A percentile compares a stretch with the other conserved stretches of the same genome.
phyloP scores from a whole-genome alignment of 257 asterid species.

The Salvia miltiorrhiza region DNA sequence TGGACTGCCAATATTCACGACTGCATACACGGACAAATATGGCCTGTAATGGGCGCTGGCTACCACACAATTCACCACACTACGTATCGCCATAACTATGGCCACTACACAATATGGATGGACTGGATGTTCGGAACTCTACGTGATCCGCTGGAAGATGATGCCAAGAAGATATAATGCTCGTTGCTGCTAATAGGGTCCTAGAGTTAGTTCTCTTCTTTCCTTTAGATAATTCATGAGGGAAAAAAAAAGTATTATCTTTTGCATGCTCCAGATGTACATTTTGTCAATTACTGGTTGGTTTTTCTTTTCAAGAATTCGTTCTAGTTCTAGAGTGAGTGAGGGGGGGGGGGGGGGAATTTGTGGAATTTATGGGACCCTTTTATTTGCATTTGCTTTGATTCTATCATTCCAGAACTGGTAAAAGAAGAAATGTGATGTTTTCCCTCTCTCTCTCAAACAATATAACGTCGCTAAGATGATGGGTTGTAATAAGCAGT shows the following conservation, averaged over 20 bases:
- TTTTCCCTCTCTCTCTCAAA: not conserved
- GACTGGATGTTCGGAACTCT: constrained; percentile 99
- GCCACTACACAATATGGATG: constrained; percentile 96
- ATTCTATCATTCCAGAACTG: not conserved
- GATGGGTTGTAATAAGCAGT: not conserved
- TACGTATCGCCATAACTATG: constrained; percentile 90
- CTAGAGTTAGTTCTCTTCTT: not conserved
- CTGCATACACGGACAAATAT: constrained; percentile 78
- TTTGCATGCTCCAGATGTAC: constrained; percentile 19
- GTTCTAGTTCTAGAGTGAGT: too few relatives aligned
- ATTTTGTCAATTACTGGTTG: constrained; percentile 7
- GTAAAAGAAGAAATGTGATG: not conserved
- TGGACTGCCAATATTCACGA: constrained; percentile 98
- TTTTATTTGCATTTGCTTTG: constrained; percentile 2
- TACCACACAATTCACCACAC: constrained; percentile 99
- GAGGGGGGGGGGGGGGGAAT: not conserved
- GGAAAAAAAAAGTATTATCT: not conserved
- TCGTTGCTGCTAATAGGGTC: not conserved
- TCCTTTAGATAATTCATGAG: constrained; percentile 5
- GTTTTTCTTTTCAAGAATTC: not conserved
- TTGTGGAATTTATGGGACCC: not conserved
- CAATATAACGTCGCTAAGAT: not conserved
- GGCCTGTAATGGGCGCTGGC: constrained; percentile 99
- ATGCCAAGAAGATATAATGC: constrained; percentile 51
- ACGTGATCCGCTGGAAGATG: constrained; percentile 72